Evolutionary conservation across 2,329 filamentous ascomycete species (phyloP).

Genomic region (Metarhizium guizhouense): DNA sequence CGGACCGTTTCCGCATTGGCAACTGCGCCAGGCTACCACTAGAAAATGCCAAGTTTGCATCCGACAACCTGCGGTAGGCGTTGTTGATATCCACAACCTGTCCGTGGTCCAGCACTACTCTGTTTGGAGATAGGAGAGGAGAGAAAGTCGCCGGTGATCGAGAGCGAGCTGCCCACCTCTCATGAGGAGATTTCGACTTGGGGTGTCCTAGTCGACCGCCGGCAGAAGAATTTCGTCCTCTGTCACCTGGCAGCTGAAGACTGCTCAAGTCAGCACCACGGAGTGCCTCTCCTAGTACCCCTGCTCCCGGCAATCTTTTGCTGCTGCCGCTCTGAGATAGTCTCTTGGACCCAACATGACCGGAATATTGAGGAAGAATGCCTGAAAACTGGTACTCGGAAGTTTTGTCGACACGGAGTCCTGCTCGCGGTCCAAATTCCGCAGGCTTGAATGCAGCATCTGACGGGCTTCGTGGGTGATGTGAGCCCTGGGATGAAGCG

Average conservation of each 20-base stretch:
- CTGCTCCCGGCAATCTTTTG: conserved; percentile 23
- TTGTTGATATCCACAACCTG: conserved; percentile 57
- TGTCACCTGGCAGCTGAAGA: conserved; percentile 39
- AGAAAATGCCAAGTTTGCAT: conserved; percentile 58
- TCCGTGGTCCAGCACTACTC: conserved; percentile 49
- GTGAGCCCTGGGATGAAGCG: conserved; percentile 10
- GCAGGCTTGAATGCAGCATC: conserved; percentile 40
- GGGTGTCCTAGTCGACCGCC: conserved; percentile 24
- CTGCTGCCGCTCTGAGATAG: conserved; percentile 18
- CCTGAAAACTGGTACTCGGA: conserved; percentile 53
- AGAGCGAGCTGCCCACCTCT: conserved; percentile 32
- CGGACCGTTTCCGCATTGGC: conserved; percentile 43
- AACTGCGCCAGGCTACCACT: conserved; percentile 54
- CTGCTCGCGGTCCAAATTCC: conserved; percentile 32
- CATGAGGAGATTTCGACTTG: conserved; percentile 45
- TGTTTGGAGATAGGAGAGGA: conserved; percentile 19
- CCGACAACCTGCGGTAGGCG: conserved; percentile 62
- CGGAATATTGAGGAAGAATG: conserved; percentile 44
- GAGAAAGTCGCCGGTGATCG: conserved; percentile 25
- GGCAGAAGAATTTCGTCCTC: conserved; percentile 31
- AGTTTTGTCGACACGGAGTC: conserved; percentile 31
- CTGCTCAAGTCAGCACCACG: conserved; percentile 40
- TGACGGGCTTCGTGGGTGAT: conserved; percentile 44
- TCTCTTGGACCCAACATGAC: conserved; percentile 30
- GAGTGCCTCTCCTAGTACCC: conserved; percentile 43